These are phyloP conservation scores for Gaeumannomyces tritici DNA, from an alignment of 2,329 filamentous ascomycete genomes.

Conservation along the genomic window DNA sequence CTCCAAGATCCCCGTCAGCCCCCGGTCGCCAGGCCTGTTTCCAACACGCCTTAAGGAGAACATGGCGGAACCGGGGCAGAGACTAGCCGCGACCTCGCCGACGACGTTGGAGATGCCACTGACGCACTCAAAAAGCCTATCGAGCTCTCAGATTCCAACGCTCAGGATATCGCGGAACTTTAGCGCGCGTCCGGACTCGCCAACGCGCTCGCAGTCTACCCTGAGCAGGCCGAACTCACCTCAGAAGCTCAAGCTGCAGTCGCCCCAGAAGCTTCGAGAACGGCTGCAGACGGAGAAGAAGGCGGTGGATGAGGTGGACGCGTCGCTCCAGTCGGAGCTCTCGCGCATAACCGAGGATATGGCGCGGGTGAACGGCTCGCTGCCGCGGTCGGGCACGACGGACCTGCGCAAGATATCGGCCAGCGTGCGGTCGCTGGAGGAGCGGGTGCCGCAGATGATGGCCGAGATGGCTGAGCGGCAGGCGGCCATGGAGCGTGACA, in stretches of 20 bases:
- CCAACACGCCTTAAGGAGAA: slow-evolving; percentile 31
- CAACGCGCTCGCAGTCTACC: slow-evolving; percentile 23
- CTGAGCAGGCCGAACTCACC: slow-evolving; percentile 4
- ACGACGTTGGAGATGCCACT: slow-evolving; percentile 9
- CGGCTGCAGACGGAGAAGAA: slow-evolving; percentile 75
- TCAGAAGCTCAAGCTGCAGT: slow-evolving; percentile 57
- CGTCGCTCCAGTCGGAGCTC: slow-evolving; percentile 63
- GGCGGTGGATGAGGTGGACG: slow-evolving; percentile 60
- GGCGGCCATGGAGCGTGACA: slow-evolving; percentile 55
- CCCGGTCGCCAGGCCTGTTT: slow-evolving; percentile 22
- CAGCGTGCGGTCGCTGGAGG: slow-evolving; percentile 58
- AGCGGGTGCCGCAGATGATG: slow-evolving; percentile 50
- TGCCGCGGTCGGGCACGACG: slow-evolving; percentile 14
- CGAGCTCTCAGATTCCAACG: slow-evolving; percentile 44
- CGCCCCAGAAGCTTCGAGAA: slow-evolving; percentile 69
- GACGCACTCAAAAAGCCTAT: slow-evolving; percentile 39
- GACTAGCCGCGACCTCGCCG: slow-evolving; percentile 9
- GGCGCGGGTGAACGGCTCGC: slow-evolving; percentile 37
- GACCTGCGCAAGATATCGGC: slow-evolving; percentile 41
- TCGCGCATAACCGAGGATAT: slow-evolving; percentile 75
- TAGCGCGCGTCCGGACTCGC: slow-evolving; percentile 11
- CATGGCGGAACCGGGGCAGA: slow-evolving; percentile 15
- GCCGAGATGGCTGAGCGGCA: slow-evolving; percentile 52
- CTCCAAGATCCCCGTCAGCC: slow-evolving; percentile 44
- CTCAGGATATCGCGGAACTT: slow-evolving; percentile 30